These are phyloP conservation scores for Kodamaea hsintzibuensis DNA, from an alignment of 805 yeast species.

Conservation along the genomic window DNA sequence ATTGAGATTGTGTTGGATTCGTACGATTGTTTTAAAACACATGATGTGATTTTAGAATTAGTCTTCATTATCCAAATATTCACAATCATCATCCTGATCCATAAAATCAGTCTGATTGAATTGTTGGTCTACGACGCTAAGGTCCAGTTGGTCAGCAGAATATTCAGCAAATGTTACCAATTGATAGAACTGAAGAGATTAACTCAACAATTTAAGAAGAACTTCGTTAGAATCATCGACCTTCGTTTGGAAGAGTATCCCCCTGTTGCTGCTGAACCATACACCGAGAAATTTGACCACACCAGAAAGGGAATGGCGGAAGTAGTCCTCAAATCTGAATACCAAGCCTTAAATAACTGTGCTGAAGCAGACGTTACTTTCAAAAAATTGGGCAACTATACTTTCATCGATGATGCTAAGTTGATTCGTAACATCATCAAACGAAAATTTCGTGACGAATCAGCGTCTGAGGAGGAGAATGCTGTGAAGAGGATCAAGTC, in stretches of 20 bases:
- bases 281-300: conserved; percentile 5
- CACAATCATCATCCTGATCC: conserved; percentile 31
- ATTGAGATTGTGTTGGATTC: conserved; percentile 50
- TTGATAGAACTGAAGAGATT: conserved; percentile 52
- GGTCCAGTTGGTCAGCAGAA: conserved; percentile 45
- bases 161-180: conserved; percentile 61
- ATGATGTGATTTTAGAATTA: conserved; percentile 62
- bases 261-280: conserved; percentile 23
- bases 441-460: conserved; percentile 17
- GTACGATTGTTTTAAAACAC: conserved; percentile 61
- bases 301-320: conserved; percentile 49
- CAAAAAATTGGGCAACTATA: conserved; percentile 28
- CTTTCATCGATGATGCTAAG: conserved; percentile 58
- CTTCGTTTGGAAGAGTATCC: conserved; percentile 52
- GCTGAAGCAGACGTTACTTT: conserved; percentile 28
- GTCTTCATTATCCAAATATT: conserved; percentile 54
- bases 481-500: conserved; percentile 5
- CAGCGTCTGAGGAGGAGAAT: conserved; percentile 8
- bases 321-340: conserved; percentile 58
- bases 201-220: conserved; percentile 37
- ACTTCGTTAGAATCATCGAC: conserved; percentile 34
- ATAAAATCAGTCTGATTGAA: conserved; percentile 23
- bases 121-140: conserved; percentile 18
- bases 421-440: conserved; percentile 59
- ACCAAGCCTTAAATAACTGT: conserved; percentile 47